Evolutionary conservation across 352 stramenopile species (phyloP).

Genomic region (Plasmopara viticola): DNA sequence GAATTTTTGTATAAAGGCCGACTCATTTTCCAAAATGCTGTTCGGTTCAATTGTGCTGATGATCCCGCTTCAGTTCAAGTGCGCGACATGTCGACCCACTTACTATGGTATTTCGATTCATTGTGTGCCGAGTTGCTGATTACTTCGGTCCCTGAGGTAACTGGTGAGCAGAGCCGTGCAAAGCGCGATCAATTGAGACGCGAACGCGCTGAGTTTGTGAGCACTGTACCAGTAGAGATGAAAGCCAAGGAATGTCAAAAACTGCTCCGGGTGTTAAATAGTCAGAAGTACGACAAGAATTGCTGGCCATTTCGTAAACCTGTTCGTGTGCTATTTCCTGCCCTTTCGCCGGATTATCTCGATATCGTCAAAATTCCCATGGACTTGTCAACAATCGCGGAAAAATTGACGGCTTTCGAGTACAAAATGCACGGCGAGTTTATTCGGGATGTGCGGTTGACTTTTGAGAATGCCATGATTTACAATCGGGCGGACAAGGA

Average conservation of each 20-base stretch:
- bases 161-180: conserved; percentile 19
- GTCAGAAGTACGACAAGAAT: conserved; percentile 84
- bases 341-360: conserved; percentile 69
- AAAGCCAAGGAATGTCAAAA: conserved; percentile 82
- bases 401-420: conserved; percentile 58
- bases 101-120: conserved; percentile 83
- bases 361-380: conserved; percentile 79
- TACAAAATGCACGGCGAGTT: conserved; percentile 83
- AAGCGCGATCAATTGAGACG: conserved; percentile 43
- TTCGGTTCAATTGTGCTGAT: conserved; percentile 71
- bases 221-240: conserved; percentile 51
- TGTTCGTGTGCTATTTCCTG: conserved; percentile 65
- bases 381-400: conserved; percentile 66
- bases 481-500: conserved; percentile 81
- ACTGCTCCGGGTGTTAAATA: conserved; percentile 71
- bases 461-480: conserved; percentile 78
- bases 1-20: conserved; percentile 73
- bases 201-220: conserved; percentile 50
- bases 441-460: conserved; percentile 69
- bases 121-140: conserved; percentile 66
- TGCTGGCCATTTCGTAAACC: conserved; percentile 83
- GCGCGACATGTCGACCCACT: conserved; percentile 72
- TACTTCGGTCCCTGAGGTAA: conserved; percentile 12
- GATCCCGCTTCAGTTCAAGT: conserved; percentile 67
- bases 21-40: conserved; percentile 78